phyloP scores from a whole-genome alignment of 306 rosid species.

The Citrullus amarus region DNA sequence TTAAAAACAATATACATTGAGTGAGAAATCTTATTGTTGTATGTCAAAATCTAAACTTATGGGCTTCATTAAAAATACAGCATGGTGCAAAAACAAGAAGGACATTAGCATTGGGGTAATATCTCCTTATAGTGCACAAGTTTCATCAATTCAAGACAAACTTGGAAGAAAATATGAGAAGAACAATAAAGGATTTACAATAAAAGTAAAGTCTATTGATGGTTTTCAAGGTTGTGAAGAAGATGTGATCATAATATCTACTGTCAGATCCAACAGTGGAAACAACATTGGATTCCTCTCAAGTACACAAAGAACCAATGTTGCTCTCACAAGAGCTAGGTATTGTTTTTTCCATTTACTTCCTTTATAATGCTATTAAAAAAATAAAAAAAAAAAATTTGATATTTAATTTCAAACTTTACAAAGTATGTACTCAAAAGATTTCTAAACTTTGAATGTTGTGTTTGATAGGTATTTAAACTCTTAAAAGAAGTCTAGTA shows the following conservation, averaged over 20 bases:
- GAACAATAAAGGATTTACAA: slow-evolving; percentile 26
- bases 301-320: slow-evolving; percentile 46
- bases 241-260: slow-evolving; percentile 57
- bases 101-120: slow-evolving; percentile 48
- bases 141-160: slow-evolving; percentile 35
- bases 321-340: slow-evolving; percentile 85
- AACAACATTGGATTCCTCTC: slow-evolving; percentile 39
- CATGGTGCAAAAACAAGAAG: slow-evolving; percentile 27
- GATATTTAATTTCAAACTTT: too few relatives aligned
- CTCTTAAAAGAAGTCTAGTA: too few relatives aligned
- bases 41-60: not conserved
- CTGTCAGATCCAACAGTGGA: slow-evolving; percentile 36
- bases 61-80: slow-evolving; percentile 14
- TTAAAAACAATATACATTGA: too few relatives aligned
- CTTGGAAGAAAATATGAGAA: slow-evolving; percentile 35
- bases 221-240: slow-evolving; percentile 86
- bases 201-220: slow-evolving; percentile 58
- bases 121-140: slow-evolving; percentile 80
- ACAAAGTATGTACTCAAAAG: too few relatives aligned
- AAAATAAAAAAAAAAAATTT: too few relatives aligned
- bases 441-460: too few relatives aligned
- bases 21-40: not conserved
- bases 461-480: too few relatives aligned
- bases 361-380: not conserved
- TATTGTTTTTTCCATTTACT: slow-evolving; percentile 2